Percentiles rank a stretch among this genome's conserved stretches.
Conservation (phyloP, 129 eudicot species). For the Sambucus nigra region DNA sequence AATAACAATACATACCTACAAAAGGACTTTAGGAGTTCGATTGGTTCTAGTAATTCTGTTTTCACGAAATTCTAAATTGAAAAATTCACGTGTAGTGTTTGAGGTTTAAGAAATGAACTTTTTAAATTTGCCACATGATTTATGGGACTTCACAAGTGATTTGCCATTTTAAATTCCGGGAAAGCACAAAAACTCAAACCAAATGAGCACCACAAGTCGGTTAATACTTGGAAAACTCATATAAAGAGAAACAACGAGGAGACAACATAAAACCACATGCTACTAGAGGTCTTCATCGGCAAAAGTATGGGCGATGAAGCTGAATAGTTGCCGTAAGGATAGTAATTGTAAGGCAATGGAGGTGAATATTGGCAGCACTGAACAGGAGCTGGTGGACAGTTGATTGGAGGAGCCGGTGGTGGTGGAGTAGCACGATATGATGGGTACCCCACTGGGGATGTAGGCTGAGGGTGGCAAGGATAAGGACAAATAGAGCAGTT, state of each 20-base stretch:
- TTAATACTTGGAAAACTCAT: constrained; percentile 13
- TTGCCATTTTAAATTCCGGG: too few relatives aligned
- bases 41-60: too few relatives aligned
- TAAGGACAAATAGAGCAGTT: constrained; percentile 28
- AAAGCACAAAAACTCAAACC: not conserved
- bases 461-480: constrained; percentile 25
- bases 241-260: constrained; percentile 10
- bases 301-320: constrained; percentile 14
- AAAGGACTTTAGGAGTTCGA: too few relatives aligned
- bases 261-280: constrained; percentile 4
- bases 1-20: too few relatives aligned
- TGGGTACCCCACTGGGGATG: constrained; percentile 14
- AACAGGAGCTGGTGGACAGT: constrained; percentile 34
- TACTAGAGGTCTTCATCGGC: not conserved
- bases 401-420: constrained; percentile 31
- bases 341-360: constrained; percentile 33
- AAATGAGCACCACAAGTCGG: not conserved
- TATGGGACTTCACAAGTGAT: too few relatives aligned
- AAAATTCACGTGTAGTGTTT: too few relatives aligned
- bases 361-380: constrained; percentile 35
- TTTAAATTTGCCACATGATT: too few relatives aligned
- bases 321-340: constrained; percentile 20
- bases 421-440: constrained; percentile 35
- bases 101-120: too few relatives aligned
- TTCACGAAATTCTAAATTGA: too few relatives aligned